Evolutionary conservation across 306 rosid species (phyloP), one percentile per base, ranked within the genome.

Genomic region (Pyrus bretschneideri): DNA sequence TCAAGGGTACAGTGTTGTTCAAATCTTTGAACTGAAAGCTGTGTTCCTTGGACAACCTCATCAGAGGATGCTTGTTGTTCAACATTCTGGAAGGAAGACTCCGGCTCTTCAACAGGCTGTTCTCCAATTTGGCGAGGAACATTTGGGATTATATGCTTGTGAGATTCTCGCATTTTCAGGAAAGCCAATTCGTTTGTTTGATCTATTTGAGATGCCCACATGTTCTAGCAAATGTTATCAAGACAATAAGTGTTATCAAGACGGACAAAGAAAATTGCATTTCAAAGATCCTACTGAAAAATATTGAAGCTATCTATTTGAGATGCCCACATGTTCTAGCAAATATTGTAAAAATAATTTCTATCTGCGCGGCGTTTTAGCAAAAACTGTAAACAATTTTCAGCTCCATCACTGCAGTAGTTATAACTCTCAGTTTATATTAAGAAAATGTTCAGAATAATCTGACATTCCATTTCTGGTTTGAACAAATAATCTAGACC

Each of bases 1-100:
- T 91, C 98, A 54, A 83, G 85, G 74, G 87, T 84, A 87, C 76
- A 79, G 71, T 83, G 84, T 69, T 60, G 91, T 3, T 79, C 87
- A 19, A 69, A 64, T 72, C 73, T 54, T 60, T 78, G 89, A 74
- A 72, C 71, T 67, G 89, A 79, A 40, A 83, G 83, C 76, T 86
- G 83, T 69, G 75, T 71, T 76, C 78, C 81, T 58, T 58, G 91
- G 79, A 83, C 71, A 82, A 81, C 80, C 52, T 85, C 88, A 57
- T 87, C 81, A n/a, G 95, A 79, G 76, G 78, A 85, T 51, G 83
- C 75, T 33, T 73, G 74, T 59, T 80, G 78, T 42, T 86, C 82
- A 27, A 59, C 77, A 68, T 76, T 83, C 79, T 75, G 80, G 31
- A 38, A 70, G 21, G 81, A 76, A 46, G 89, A 81, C 78, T 78